A percentile compares a stretch with the other conserved stretches of the same genome.
Evolutionary conservation across 768 basidiomycete genomes (phyloP).

Genomic region (Leccinum boreale): DNA sequence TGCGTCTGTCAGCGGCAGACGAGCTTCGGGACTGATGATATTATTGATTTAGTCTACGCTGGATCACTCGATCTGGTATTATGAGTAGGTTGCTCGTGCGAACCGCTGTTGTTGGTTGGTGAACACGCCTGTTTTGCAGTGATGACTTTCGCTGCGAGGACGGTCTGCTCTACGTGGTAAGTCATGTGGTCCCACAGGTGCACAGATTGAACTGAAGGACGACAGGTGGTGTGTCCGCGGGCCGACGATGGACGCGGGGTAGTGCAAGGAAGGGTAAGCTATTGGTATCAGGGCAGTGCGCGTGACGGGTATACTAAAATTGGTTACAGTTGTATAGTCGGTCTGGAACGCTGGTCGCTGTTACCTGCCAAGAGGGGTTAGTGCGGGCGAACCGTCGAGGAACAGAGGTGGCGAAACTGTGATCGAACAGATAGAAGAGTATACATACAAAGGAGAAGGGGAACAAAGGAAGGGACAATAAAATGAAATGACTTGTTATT

Average conservation of each 20-base stretch:
- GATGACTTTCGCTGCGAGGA: conserved; percentile 75
- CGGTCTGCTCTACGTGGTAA: conserved; percentile 75
- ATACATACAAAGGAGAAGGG: conserved; percentile 14
- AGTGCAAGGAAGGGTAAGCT: conserved; percentile 64
- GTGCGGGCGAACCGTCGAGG: conserved; percentile 56
- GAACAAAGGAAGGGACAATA: conserved; percentile 23
- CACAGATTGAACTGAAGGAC: background rate
- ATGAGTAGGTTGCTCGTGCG: conserved; percentile 46
- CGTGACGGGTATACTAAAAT: conserved; percentile 5
- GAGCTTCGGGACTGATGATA: conserved; percentile 7
- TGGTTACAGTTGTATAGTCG: conserved; percentile 62
- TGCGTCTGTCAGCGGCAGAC: conserved; percentile 32
- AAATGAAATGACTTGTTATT: conserved; percentile 23
- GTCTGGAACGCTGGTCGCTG: conserved; percentile 63
- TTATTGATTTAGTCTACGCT: conserved; percentile 45
- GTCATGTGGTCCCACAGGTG: conserved; percentile 17
- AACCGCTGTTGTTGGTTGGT: background rate
- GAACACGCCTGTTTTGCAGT: conserved; percentile 34
- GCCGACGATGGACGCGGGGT: conserved; percentile 65
- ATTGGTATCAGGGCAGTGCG: conserved; percentile 1
- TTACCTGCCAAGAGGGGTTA: conserved; percentile 79
- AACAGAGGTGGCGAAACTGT: conserved; percentile 31
- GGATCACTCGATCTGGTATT: conserved; percentile 81
- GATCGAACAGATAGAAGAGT: conserved; percentile 9
- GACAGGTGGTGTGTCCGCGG: conserved; percentile 61